These are phyloP conservation scores for Didymella keratinophila DNA, from an alignment of 2,329 filamentous ascomycete species.

Conservation along the genomic window DNA sequence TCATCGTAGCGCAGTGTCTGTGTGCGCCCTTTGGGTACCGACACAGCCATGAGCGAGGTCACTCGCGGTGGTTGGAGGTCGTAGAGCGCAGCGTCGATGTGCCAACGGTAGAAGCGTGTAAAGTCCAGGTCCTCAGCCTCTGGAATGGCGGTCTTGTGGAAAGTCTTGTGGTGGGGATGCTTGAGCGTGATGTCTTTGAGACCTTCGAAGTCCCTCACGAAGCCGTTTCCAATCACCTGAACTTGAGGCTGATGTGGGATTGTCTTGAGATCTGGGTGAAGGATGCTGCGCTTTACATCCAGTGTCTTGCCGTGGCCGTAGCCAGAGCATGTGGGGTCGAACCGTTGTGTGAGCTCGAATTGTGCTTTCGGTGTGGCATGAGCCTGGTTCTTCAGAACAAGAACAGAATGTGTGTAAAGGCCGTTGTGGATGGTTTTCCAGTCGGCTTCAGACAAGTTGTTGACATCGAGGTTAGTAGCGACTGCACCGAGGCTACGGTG, in stretches of 20 bases:
- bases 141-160: slow-evolving; percentile 72
- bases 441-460: slow-evolving; percentile 49
- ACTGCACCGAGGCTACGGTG: slow-evolving; percentile 21
- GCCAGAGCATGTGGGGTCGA: slow-evolving; percentile 70
- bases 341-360: slow-evolving; percentile 75
- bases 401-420: slow-evolving; percentile 72
- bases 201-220: slow-evolving; percentile 73
- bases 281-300: slow-evolving; percentile 69
- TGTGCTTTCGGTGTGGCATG: slow-evolving; percentile 73
- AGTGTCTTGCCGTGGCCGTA: slow-evolving; percentile 82
- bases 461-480: slow-evolving; percentile 25
- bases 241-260: slow-evolving; percentile 81
- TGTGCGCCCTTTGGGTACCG: slow-evolving; percentile 66
- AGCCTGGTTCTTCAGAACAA: slow-evolving; percentile 74
- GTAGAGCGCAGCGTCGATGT: slow-evolving; percentile 81
- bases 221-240: slow-evolving; percentile 81
- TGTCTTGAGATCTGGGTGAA: slow-evolving; percentile 82
- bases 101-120: slow-evolving; percentile 77
- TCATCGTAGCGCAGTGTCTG: slow-evolving; percentile 79
- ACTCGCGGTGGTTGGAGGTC: slow-evolving; percentile 76
- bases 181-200: slow-evolving; percentile 71
- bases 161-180: slow-evolving; percentile 80
- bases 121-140: slow-evolving; percentile 65
- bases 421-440: slow-evolving; percentile 70
- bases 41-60: slow-evolving; percentile 76